Conservation (phyloP, 1,284 basidiomycete genomes). For the Pseudozyma hubeiensis region DNA sequence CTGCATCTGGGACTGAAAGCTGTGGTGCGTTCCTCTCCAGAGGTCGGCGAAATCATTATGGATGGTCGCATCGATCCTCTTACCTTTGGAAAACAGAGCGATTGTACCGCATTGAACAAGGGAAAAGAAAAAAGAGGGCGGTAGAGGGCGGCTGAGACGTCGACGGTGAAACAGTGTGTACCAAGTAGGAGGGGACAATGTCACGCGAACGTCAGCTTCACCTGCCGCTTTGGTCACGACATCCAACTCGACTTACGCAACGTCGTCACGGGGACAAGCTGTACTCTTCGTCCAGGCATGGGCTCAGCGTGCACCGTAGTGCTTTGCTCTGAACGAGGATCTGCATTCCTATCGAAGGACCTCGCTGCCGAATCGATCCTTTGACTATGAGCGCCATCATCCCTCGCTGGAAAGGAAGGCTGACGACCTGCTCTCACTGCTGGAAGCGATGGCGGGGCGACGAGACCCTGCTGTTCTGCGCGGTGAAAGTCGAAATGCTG, state of each 20-base stretch:
- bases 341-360: not conserved
- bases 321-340: not conserved
- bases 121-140: constrained; percentile 85
- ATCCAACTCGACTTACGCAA: constrained; percentile 18
- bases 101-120: constrained; percentile 90
- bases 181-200: not conserved
- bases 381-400: not conserved
- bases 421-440: not conserved
- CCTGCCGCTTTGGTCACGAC: not conserved
- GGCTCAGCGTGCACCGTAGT: constrained; percentile 16
- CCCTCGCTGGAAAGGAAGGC: not conserved
- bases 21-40: too few species aligned
- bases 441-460: not conserved
- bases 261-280: constrained; percentile 14
- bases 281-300: constrained; percentile 20
- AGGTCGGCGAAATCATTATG: too few species aligned
- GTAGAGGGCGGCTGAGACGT: constrained; percentile 79
- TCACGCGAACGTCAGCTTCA: too few species aligned
- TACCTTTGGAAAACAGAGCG: constrained; percentile 81
- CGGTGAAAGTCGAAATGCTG: constrained; percentile 29
- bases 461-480: constrained; percentile 23
- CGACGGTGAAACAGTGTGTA: not conserved
- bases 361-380: constrained; percentile 1
- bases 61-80: constrained; percentile 44
- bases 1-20: too few species aligned